Percentiles rank a stretch among this genome's conserved stretches.
phyloP scores from a whole-genome alignment of 2,329 filamentous ascomycete genomes.

The Aureobasidium zeae region DNA sequence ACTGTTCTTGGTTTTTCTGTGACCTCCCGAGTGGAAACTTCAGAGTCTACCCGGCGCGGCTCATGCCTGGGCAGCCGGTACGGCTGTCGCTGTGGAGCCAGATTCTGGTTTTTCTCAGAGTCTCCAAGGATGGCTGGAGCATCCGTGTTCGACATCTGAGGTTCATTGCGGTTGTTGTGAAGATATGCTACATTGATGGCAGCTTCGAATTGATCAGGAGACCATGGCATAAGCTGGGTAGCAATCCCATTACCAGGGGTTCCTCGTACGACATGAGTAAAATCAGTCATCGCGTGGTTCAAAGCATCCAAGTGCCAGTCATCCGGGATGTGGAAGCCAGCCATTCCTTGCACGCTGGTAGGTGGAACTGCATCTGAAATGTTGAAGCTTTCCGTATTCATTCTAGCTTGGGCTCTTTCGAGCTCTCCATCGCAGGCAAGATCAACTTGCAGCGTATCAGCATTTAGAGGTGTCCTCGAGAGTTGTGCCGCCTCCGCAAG shows the following conservation, averaged over 20 bases:
- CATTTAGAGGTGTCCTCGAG: background rate
- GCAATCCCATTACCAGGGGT: background rate
- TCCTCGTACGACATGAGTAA: background rate
- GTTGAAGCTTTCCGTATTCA: background rate
- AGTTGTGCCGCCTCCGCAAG: background rate
- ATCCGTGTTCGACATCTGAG: background rate
- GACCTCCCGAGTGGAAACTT: background rate
- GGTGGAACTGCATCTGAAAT: background rate
- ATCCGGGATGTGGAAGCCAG: background rate
- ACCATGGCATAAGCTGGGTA: background rate
- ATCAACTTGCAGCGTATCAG: background rate
- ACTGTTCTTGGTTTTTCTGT: background rate
- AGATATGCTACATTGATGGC: background rate
- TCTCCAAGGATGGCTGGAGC: background rate
- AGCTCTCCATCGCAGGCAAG: background rate
- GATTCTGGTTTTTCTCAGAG: background rate
- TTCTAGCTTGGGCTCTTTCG: background rate
- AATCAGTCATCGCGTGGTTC: background rate
- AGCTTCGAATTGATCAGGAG: background rate
- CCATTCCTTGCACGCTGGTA: background rate
- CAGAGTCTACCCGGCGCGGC: background rate
- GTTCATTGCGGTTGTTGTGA: background rate
- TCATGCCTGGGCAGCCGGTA: background rate
- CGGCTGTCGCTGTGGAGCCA: background rate
- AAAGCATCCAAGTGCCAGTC: background rate